Evolutionary conservation across 805 yeast genomes (phyloP).

Genomic region (Barnettozyma populi): DNA sequence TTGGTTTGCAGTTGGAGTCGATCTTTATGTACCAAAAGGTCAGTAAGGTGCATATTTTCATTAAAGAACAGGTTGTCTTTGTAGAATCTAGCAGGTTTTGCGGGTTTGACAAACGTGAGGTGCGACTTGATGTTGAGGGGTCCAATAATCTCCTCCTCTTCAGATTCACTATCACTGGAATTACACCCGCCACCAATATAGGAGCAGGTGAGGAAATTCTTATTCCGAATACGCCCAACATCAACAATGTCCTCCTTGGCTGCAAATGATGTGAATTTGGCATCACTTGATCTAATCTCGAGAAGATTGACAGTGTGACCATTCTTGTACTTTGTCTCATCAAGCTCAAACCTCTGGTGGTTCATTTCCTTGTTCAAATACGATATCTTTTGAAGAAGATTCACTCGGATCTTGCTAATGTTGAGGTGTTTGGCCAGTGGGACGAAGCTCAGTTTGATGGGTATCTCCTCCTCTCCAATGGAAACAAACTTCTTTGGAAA

Average conservation of each 20-base stretch:
- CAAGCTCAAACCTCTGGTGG: constrained; percentile 39
- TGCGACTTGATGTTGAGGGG: constrained; percentile 15
- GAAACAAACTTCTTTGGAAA: constrained; percentile 67
- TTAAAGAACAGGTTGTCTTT: constrained; percentile 5
- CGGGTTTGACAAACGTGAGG: constrained; percentile 20
- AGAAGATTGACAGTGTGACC: constrained; percentile 56
- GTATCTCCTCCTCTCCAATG: constrained; percentile 50
- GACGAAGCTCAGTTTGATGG: constrained; percentile 55
- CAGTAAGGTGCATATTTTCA: constrained; percentile 3
- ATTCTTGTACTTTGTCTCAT: constrained; percentile 28
- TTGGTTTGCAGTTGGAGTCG: constrained; percentile 10
- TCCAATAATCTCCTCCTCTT: constrained; percentile 19
- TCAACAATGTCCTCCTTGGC: constrained; percentile 54
- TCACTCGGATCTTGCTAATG: constrained; percentile 59
- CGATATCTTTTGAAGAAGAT: constrained; percentile 60
- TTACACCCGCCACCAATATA: constrained; percentile 30
- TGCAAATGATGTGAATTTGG: constrained; percentile 36
- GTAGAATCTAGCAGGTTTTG: constrained; percentile 6
- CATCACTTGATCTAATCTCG: constrained; percentile 51
- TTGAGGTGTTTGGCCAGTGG: constrained; percentile 60
- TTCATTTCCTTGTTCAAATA: constrained; percentile 50
- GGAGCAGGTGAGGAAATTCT: constrained; percentile 56
- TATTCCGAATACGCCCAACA: constrained; percentile 44
- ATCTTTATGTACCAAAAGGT: constrained; percentile 6
- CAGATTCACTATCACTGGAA: constrained; percentile 26